Evolutionary conservation across 2,329 filamentous ascomycete genomes (phyloP).

Genomic region (Botrytis cinerea): DNA sequence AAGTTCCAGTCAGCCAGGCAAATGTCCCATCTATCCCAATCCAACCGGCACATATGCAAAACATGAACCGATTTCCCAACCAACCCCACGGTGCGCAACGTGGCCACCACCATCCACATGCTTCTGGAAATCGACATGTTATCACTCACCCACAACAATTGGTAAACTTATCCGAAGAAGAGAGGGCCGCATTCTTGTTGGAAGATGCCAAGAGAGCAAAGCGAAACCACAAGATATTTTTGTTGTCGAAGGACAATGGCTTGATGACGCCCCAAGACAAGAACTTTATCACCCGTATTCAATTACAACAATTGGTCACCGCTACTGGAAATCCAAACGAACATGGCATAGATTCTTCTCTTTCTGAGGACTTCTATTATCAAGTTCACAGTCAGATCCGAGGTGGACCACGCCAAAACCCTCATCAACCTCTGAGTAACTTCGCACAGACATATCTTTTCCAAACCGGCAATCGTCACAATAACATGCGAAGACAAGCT

Average conservation of each 20-base stretch:
- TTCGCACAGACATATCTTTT: slow-evolving; percentile 98
- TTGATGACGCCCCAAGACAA: slow-evolving; percentile 99
- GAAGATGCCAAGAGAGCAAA: slow-evolving; percentile 95
- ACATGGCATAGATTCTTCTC: slow-evolving; percentile 73
- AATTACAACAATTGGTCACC: slow-evolving; percentile 91
- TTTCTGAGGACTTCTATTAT: slow-evolving; percentile 97
- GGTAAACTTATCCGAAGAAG: slow-evolving; percentile 76
- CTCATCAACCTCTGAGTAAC: slow-evolving; percentile 88
- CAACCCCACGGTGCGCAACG: slow-evolving; percentile 47
- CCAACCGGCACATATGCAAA: slow-evolving; percentile 74
- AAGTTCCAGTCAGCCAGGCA: slow-evolving; percentile 35
- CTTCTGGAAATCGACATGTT: slow-evolving; percentile 48
- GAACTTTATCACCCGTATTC: slow-evolving; percentile 98
- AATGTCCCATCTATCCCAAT: slow-evolving; percentile 49
- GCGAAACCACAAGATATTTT: slow-evolving; percentile 96
- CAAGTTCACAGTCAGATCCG: slow-evolving; percentile 96
- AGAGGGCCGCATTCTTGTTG: slow-evolving; percentile 79
- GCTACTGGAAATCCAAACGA: slow-evolving; percentile 87
- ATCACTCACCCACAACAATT: slow-evolving; percentile 74
- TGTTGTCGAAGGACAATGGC: slow-evolving; percentile 90
- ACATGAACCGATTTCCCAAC: slow-evolving; percentile 65
- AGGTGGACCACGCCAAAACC: slow-evolving; percentile 84
- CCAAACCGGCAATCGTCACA: slow-evolving; percentile 85
- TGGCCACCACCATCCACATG: slow-evolving; percentile 42
- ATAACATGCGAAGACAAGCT: slow-evolving; percentile 71